Conservation (phyloP, 2,329 filamentous ascomycete species). For the Zalaria obscura region DNA sequence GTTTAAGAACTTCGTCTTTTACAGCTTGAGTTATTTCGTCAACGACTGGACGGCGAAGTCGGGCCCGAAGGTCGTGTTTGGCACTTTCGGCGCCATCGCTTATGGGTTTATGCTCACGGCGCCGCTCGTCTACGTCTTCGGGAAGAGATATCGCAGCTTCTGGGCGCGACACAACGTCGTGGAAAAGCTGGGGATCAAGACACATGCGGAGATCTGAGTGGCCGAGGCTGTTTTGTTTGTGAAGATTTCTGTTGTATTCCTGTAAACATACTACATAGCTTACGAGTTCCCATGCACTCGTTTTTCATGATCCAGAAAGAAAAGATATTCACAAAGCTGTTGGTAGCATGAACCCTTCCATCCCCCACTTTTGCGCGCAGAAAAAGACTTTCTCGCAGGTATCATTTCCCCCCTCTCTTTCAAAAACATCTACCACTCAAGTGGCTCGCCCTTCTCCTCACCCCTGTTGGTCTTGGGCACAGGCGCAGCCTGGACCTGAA, state of each 20-base stretch:
- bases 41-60: constrained; percentile 25
- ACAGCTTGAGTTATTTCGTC: constrained; percentile 28
- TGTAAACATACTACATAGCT: no score
- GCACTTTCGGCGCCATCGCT: constrained; percentile 18
- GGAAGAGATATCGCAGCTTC: constrained; percentile 4
- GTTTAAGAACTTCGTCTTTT: constrained; percentile 31
- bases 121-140: not conserved
- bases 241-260: no score
- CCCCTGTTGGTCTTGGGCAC: constrained; percentile 84
- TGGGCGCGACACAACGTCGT: constrained; percentile 5
- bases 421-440: constrained; percentile 57
- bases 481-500: constrained; percentile 50
- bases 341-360: no score
- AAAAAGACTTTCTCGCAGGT: no score
- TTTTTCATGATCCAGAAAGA: no score
- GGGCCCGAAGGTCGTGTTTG: constrained; percentile 24
- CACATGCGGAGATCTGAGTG: constrained; percentile 4
- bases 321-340: no score
- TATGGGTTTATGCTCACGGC: constrained; percentile 2
- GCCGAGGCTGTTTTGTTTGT: no score
- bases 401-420: no score
- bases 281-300: no score
- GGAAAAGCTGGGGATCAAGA: constrained; percentile 2
- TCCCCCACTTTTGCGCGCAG: no score
- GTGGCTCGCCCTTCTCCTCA: constrained; percentile 66